phyloP scores from a whole-genome alignment of 305 asterid genomes.

The Fraxinus latifolia region DNA sequence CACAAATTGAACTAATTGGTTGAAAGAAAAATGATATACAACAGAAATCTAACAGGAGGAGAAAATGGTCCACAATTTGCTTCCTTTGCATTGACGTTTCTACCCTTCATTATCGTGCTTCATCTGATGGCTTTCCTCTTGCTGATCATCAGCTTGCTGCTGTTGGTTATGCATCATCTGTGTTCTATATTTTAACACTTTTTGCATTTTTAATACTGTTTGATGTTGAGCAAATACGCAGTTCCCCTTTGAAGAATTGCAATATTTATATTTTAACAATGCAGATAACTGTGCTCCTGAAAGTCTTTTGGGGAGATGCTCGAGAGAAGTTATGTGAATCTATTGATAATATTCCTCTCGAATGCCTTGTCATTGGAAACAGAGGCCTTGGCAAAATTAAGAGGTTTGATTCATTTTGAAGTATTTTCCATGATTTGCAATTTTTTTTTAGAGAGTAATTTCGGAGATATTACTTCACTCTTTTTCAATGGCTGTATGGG shows the following conservation, averaged over 20 bases:
- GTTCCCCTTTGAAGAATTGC: background rate
- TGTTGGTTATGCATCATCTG: too few species aligned
- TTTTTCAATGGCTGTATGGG: background rate
- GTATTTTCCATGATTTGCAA: background rate
- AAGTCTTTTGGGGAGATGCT: slow-evolving; percentile 87
- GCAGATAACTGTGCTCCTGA: slow-evolving; percentile 63
- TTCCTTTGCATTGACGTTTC: too few species aligned
- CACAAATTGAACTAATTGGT: too few species aligned
- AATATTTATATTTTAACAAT: background rate
- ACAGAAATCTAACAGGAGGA: too few species aligned
- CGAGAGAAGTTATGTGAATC: slow-evolving; percentile 78
- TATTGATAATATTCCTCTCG: slow-evolving; percentile 59
- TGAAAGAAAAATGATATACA: too few species aligned
- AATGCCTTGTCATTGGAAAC: slow-evolving; percentile 71
- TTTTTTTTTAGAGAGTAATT: background rate
- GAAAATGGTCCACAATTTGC: too few species aligned
- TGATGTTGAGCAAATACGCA: background rate
- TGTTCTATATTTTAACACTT: too few species aligned
- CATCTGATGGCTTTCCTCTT: too few species aligned
- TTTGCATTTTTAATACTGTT: background rate
- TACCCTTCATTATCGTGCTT: too few species aligned
- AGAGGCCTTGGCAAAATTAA: slow-evolving; percentile 89
- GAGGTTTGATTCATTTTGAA: slow-evolving; percentile 39
- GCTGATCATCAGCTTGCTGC: too few species aligned
- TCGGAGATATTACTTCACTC: background rate